Percentiles rank a stretch among this genome's conserved stretches.
Evolutionary conservation across 257 asterid genomes (phyloP).

Genomic region (Nicotiana otophora): DNA sequence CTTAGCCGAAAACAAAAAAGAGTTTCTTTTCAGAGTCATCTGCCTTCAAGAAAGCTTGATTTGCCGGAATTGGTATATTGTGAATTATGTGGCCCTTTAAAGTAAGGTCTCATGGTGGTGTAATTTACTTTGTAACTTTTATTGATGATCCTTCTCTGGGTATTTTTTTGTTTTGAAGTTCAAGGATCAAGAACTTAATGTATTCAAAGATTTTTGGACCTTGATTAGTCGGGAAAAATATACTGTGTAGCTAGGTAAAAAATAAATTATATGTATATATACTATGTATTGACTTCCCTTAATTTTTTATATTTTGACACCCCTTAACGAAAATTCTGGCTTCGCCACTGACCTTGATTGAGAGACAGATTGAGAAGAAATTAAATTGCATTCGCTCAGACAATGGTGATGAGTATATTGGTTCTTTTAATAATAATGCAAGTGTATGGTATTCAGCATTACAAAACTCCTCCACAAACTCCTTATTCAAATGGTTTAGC

Average conservation of each 20-base stretch:
- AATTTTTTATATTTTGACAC: too few relatives aligned
- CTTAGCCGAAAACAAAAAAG: neutral
- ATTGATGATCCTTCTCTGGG: neutral
- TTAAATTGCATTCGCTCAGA: neutral
- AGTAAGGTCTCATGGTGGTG: neutral
- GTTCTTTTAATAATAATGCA: neutral
- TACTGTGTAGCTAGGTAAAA: too few relatives aligned
- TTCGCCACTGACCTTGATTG: neutral
- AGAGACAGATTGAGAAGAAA: neutral
- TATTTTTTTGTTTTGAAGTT: too few relatives aligned
- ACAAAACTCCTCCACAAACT: neutral
- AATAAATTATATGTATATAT: too few relatives aligned
- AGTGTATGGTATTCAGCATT: neutral
- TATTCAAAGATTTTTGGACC: neutral
- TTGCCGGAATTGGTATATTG: neutral
- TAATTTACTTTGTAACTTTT: neutral
- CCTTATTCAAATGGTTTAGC: neutral
- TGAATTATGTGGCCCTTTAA: neutral
- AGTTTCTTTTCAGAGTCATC: conserved; percentile 1
- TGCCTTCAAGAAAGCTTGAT: neutral
- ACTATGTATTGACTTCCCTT: too few relatives aligned
- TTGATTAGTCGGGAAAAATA: neutral
- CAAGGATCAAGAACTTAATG: neutral
- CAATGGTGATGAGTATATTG: neutral
- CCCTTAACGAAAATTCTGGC: too few relatives aligned